These are phyloP conservation scores for Aureobasidium sp. DNA, from an alignment of 2,329 filamentous ascomycete species.

Conservation along the genomic window DNA sequence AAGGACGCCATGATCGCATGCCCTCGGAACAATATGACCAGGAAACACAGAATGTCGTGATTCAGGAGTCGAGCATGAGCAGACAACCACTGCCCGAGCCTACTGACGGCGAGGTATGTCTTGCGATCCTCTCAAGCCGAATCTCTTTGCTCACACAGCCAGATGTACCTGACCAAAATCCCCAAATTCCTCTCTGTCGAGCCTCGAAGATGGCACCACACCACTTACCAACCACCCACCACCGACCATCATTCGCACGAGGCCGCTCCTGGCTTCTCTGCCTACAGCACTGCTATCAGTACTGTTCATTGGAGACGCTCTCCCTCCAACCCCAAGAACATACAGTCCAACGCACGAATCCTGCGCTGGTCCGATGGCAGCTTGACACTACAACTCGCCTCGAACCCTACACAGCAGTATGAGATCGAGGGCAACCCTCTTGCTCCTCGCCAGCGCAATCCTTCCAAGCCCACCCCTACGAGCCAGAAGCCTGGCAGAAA, in stretches of 20 bases:
- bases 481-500: conserved; percentile 38
- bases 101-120: conserved; percentile 57
- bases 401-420: conserved; percentile 59
- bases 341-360: conserved; percentile 68
- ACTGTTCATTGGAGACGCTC: conserved; percentile 64
- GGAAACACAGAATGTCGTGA: conserved; percentile 40
- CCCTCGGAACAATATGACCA: conserved; percentile 39
- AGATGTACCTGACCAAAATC: conserved; percentile 64
- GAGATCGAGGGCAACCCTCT: conserved; percentile 64
- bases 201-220: conserved; percentile 57
- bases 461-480: conserved; percentile 41
- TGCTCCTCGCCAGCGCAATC: conserved; percentile 49
- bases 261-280: conserved; percentile 43
- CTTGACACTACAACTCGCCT: conserved; percentile 65
- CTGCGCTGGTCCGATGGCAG: conserved; percentile 75
- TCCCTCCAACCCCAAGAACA: conserved; percentile 52
- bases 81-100: conserved; percentile 64
- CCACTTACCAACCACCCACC: conserved; percentile 56
- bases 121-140: background rate
- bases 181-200: conserved; percentile 65
- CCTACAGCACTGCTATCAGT: conserved; percentile 57
- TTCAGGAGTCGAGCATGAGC: conserved; percentile 57
- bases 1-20: conserved; percentile 55
- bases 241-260: conserved; percentile 47
- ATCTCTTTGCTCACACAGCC: background rate